Conservation (phyloP, 225 moss, liverwort and hornwort genomes). For the Pseudoscleropodium purum region DNA sequence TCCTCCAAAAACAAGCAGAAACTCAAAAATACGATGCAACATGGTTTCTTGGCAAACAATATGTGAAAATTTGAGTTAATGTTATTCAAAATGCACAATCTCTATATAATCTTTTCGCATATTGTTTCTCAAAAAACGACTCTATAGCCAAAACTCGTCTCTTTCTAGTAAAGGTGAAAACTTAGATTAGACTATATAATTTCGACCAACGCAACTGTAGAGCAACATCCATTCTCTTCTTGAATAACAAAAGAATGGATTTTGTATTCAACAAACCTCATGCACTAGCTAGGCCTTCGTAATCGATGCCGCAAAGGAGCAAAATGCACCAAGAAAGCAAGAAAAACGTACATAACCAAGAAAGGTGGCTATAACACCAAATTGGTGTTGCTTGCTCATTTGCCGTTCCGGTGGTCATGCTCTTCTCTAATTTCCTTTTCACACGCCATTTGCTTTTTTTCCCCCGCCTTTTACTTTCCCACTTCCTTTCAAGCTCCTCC, state of each 20-base stretch:
- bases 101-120: conserved; percentile 7
- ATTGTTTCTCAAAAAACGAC: neutral
- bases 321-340: neutral
- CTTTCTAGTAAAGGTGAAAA: neutral
- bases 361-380: neutral
- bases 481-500: neutral
- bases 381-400: neutral
- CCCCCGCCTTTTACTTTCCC: neutral
- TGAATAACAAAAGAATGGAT: neutral
- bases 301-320: neutral
- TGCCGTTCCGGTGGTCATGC: neutral
- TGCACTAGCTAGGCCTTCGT: neutral
- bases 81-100: neutral
- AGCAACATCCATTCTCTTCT: neutral
- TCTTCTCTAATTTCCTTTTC: neutral
- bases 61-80: neutral
- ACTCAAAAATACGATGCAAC: no score
- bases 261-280: neutral
- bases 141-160: neutral
- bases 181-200: neutral
- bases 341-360: neutral
- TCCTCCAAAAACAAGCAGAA: neutral
- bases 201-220: neutral
- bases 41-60: neutral
- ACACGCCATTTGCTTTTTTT: neutral